Evolutionary conservation across 352 stramenopile species (phyloP).

Genomic region (Pythium catenulatum): DNA sequence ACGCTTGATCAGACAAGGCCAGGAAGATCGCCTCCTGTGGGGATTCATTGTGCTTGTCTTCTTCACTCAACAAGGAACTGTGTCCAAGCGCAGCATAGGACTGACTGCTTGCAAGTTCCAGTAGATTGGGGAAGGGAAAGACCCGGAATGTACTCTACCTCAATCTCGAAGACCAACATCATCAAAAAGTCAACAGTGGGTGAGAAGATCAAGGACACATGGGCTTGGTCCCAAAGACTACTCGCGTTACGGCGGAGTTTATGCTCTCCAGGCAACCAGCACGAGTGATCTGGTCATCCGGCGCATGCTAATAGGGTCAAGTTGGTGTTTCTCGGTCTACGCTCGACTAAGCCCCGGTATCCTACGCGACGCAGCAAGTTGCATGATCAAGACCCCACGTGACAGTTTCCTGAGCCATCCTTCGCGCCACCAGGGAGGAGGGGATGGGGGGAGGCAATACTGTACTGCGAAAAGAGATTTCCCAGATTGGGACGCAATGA

Average conservation of each 20-base stretch:
- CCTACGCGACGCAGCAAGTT: slow-evolving; percentile 57
- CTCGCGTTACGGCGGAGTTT: slow-evolving; percentile 53
- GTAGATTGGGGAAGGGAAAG: slow-evolving; percentile 7
- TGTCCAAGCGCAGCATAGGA: too few relatives aligned
- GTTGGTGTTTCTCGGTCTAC: slow-evolving; percentile 63
- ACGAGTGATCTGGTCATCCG: slow-evolving; percentile 59
- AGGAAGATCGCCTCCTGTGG: slow-evolving; percentile 11
- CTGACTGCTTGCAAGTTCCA: background rate
- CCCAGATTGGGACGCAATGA: too few relatives aligned
- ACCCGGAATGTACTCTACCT: slow-evolving; percentile 39
- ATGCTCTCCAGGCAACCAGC: slow-evolving; percentile 49
- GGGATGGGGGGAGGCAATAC: slow-evolving; percentile 27
- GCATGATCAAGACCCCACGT: slow-evolving; percentile 62
- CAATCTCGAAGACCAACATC: background rate
- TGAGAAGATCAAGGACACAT: slow-evolving; percentile 45
- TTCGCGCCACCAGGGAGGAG: background rate
- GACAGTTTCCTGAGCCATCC: slow-evolving; percentile 46
- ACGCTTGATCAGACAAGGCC: background rate
- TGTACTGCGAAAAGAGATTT: too few relatives aligned
- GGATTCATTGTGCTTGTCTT: slow-evolving; percentile 50
- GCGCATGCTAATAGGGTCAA: slow-evolving; percentile 53
- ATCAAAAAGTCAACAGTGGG: slow-evolving; percentile 52
- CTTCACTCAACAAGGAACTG: too few relatives aligned
- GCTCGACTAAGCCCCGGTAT: slow-evolving; percentile 46
- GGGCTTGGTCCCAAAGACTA: slow-evolving; percentile 35